These are phyloP conservation scores for Mycena latifolia DNA, from an alignment of 768 basidiomycete genomes.

Conservation along the genomic window DNA sequence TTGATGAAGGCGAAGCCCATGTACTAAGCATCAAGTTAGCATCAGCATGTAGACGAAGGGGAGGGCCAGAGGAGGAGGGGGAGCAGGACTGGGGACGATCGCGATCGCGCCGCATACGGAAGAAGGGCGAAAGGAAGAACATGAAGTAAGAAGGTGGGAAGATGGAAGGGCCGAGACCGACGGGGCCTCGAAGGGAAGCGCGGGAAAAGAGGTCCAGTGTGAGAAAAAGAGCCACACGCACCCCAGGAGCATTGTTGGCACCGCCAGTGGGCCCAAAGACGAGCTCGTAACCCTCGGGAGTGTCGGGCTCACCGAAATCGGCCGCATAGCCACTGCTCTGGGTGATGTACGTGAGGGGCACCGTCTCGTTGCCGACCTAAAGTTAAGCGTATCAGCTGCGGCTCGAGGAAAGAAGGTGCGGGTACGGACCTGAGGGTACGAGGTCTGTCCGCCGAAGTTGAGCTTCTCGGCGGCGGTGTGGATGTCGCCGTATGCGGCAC, in stretches of 20 bases:
- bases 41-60: no score
- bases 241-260: slow-evolving; percentile 61
- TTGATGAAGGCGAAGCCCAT: slow-evolving; percentile 65
- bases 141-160: neutral
- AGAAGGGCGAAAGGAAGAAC: slow-evolving; percentile 1
- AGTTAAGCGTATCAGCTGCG: neutral
- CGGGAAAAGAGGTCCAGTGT: neutral
- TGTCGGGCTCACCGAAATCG: slow-evolving; percentile 52
- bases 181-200: no score
- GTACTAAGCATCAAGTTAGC: slow-evolving; percentile 49
- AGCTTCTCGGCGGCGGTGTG: slow-evolving; percentile 59
- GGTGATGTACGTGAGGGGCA: slow-evolving; percentile 53
- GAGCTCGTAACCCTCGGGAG: slow-evolving; percentile 58
- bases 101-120: neutral
- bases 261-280: slow-evolving; percentile 60
- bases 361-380: slow-evolving; percentile 37
- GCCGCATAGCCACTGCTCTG: slow-evolving; percentile 57
- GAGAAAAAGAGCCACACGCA: slow-evolving; percentile 39
- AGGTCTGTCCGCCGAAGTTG: slow-evolving; percentile 59
- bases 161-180: no score
- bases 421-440: slow-evolving; percentile 40
- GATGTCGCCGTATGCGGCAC: slow-evolving; percentile 58
- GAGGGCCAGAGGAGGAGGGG: neutral
- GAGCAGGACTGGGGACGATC: slow-evolving; percentile 10
- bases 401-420: slow-evolving; percentile 33